Base-by-base conservation (phyloP, 2,329 filamentous ascomycete species). In the Aphanocladium album region DNA sequence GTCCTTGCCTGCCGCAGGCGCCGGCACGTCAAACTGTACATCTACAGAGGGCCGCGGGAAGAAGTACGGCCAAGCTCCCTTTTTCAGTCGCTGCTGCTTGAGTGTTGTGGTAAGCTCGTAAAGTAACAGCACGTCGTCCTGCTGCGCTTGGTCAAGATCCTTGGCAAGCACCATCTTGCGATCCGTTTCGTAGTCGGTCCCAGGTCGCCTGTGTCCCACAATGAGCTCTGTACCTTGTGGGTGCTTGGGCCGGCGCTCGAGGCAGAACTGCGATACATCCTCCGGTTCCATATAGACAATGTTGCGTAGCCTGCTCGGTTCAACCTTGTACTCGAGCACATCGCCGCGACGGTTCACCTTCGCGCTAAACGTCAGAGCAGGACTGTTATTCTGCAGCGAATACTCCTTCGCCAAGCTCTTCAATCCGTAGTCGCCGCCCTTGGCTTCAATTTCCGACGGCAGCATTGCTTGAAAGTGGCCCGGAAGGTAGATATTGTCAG, bases 321-420 rank as follows among this genome's bases (percentile, higher is more conserved):
- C 78, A 51, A 89, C 75, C 49, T 78, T 80, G 65, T 77, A 75
- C 9, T 85, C 80, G 8, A 86, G 70, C 3, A 88, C 66, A 6
- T 79, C 72, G 7, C 86, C 86, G 0, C 74, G 68, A 16, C 75
- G 70, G 64, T 83, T 80, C 23, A 89, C 75, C 54, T 77, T 80
- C 5, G 83, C 80, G 63, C 85, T 88, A 67, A 89, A 87, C 0
- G 86, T 88, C 52, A 89, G 75, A 51, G 81, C 81, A 1, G 80
- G 82, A 30, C 75, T 72, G 57, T 77, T 73, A 9, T 77, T 69
- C 2, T 75, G 79, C 27, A 89, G 74, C 45, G 86, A 88, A 63
- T 86, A 82, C 27, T 73, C 70, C 30, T 78, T 69, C n/a, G 82
- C 76, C 25, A 82, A 67, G 37, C 74, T 70, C n/a, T 76, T 66